Base-by-base conservation (phyloP, 768 basidiomycete species). In the Saitozyma sp. region DNA sequence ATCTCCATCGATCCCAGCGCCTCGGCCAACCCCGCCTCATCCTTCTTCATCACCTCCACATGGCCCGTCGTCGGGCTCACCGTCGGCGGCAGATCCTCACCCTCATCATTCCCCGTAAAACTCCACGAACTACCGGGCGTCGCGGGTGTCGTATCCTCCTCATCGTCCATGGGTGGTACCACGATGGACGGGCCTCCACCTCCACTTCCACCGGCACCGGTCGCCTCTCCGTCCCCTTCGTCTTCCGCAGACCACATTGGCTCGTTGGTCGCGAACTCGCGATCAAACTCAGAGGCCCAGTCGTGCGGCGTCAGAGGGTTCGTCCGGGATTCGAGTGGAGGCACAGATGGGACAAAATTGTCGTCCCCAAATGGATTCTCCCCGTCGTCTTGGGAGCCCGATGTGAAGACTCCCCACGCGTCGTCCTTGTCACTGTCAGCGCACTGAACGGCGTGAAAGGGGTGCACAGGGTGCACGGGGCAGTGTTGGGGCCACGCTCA, bases 321-420 rank as follows among this genome's bases (percentile, higher is more conserved):
- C 8, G 56, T 50, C n/a, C 59, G 20, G n/a, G 46, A 41, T 49
- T 48, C 48, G 59, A 40, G 59, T 50, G 42, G 51, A 40, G 41
- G 56, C 0, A 69, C 72, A 13, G 72, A 68, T 6, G 71, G 71
- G 1, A 50, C 63, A 48, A 69, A 67, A 37, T 65, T 58, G 52
- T 73, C 71, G 54, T 79, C 78, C 7, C 71, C 79, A 58, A 80
- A 80, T 0, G 78, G 78, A 60, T 79, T 71, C 17, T 67, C 65
- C 13, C 46, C 57, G 8, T 53, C 46, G 39, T 46, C 60, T 0
- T 71, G 52, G 9, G 63, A 59, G 13, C 67, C 75, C n/a, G 74
- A 64, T 19, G 66, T 64, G 60, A 79, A 79, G 8, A 67, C 65
- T 13, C 77, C 77, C 75, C 77, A 79, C 0, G 70, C 74, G 20